A percentile compares a stretch with the other conserved stretches of the same genome.
Conservation (phyloP, 2,329 filamentous ascomycete species). For the Xylariales sp. region DNA sequence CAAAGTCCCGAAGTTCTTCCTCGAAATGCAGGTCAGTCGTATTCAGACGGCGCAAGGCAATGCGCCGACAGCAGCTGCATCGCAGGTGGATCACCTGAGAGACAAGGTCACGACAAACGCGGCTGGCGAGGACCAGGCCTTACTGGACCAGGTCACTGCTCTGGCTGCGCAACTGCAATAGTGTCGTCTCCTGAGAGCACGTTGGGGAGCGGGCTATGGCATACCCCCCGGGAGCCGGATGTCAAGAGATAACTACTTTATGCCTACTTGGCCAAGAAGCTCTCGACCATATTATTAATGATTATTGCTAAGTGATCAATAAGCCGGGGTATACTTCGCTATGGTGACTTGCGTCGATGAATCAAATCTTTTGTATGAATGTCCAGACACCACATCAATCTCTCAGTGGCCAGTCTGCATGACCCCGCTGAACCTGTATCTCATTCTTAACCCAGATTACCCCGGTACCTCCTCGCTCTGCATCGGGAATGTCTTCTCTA, state of each 20-base stretch:
- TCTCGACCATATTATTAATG: not conserved
- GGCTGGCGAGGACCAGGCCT: slow-evolving; percentile 40
- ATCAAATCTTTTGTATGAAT: not conserved
- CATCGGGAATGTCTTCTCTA: slow-evolving; percentile 17
- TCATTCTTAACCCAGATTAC: slow-evolving; percentile 28
- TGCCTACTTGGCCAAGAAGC: too few species aligned
- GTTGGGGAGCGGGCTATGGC: too few species aligned
- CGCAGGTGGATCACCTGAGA: slow-evolving; percentile 51
- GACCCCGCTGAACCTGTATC: slow-evolving; percentile 18
- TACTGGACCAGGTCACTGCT: slow-evolving; percentile 47
- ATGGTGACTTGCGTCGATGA: slow-evolving; percentile 9
- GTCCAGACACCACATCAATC: slow-evolving; percentile 8
- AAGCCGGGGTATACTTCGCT: not conserved
- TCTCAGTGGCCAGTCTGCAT: slow-evolving; percentile 23
- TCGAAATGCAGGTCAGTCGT: slow-evolving; percentile 53
- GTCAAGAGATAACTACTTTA: too few species aligned
- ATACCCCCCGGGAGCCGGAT: too few species aligned
- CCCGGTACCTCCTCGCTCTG: slow-evolving; percentile 10
- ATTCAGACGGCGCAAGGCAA: slow-evolving; percentile 57
- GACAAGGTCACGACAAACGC: slow-evolving; percentile 55
- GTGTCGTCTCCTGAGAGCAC: not conserved
- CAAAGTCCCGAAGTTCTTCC: slow-evolving; percentile 61
- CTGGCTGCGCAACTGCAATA: slow-evolving; percentile 7
- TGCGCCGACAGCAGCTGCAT: slow-evolving; percentile 43
- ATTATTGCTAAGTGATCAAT: not conserved